Base-by-base conservation (phyloP, 768 basidiomycete genomes). In the Tricholoma sp. region DNA sequence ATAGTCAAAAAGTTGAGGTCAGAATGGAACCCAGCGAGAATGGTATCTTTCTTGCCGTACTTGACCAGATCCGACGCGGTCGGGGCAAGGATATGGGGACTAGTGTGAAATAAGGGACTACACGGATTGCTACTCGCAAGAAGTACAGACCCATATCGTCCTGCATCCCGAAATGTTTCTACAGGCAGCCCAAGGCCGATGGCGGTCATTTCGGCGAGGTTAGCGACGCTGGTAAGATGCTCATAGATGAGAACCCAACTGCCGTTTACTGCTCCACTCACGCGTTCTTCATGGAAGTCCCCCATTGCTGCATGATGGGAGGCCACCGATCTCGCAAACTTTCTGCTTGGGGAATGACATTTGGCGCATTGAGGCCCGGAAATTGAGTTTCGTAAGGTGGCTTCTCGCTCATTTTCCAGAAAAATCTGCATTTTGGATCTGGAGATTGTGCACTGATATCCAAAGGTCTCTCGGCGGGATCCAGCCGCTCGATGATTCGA, bases 1-100 rank as follows among this genome's bases (percentile, higher is more conserved):
- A 93, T 93, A n/a, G 90, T 93, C 60, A 97, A 75, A 65, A 94
- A 95, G 66, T 97, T 97, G 55, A 98, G 82, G 68, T 98, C 94
- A 0, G 89, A 86, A 67, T 98, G 95, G 67, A 97, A 97, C 2
- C 95, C 95, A 18, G 94, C 94, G 47, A 94, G 81, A 59, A 96
- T 95, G 17, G 89, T 91, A 62, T 91, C 83, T 59, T 83, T 82
- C 64, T 80, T 66, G 18, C 89, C 85, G 63, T 90, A 95, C 65
- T 88, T 91, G 15, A 73, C 69, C 17, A 98, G 79, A 68, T 98
- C 89, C 4, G 95, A 97, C 2, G 95, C 92, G 0, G 95, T 98
- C 11, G 95, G 95, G 0, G 93, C 95, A 18, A 98, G 82, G 20
- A 97, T 68, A 69, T 98, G 95, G 6, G 91, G 87, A 85, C 68